Percentiles rank a stretch among this genome's conserved stretches.
Conservation (phyloP, 805 yeast genomes). For the Wickerhamomyces bovis region DNA sequence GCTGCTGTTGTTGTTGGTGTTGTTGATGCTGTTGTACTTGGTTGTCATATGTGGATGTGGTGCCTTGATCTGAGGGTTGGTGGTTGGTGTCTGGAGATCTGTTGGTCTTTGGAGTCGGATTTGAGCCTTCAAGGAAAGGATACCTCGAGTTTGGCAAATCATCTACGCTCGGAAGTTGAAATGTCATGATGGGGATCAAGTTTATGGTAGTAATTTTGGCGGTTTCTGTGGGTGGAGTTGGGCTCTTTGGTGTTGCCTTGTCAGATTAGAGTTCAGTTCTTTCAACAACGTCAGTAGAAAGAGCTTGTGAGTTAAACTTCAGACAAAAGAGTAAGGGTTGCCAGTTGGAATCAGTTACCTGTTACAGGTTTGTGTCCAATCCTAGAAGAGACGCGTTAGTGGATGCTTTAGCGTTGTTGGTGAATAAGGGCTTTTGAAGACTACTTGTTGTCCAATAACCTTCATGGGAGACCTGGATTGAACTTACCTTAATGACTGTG, state of each 20-base stretch:
- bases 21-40: background rate
- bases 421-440: background rate
- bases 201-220: no score
- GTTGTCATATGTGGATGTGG: background rate
- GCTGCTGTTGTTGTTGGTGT: background rate
- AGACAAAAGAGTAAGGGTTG: background rate
- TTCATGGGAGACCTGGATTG: background rate
- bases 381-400: background rate
- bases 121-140: background rate
- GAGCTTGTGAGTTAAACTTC: no score
- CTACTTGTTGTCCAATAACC: background rate
- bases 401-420: background rate
- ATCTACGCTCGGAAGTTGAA: slow-evolving; percentile 1
- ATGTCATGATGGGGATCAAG: background rate
- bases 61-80: background rate
- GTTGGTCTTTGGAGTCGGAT: background rate
- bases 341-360: no score
- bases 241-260: background rate
- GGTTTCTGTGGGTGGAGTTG: background rate
- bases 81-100: background rate
- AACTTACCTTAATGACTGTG: background rate
- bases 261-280: background rate
- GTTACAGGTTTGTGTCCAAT: background rate
- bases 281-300: background rate
- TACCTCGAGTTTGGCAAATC: background rate